Percentiles rank a stretch among this genome's conserved stretches.
Evolutionary conservation across 352 stramenopile species (phyloP).

Genomic region (Pythium insidiosum): DNA sequence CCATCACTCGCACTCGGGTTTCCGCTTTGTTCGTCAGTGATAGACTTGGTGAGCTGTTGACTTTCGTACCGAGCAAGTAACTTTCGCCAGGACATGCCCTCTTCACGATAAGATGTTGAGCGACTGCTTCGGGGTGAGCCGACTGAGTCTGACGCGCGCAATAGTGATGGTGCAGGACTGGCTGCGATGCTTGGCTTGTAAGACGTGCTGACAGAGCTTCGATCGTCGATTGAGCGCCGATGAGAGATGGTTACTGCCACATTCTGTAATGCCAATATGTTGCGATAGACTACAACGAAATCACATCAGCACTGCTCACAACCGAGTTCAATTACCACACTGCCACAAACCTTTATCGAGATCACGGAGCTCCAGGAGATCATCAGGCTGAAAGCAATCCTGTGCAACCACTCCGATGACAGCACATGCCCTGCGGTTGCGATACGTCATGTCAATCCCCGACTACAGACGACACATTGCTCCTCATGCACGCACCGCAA

Average conservation of each 20-base stretch:
- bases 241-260: constrained; percentile 68
- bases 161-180: constrained; percentile 6
- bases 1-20: constrained; percentile 32
- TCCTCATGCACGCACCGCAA: constrained; percentile 50
- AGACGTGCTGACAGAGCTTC: constrained; percentile 39
- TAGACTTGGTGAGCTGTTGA: constrained; percentile 45
- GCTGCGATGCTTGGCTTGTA: constrained; percentile 2
- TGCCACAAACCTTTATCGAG: constrained; percentile 81
- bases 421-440: constrained; percentile 42
- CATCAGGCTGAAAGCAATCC: constrained; percentile 66
- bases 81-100: constrained; percentile 48
- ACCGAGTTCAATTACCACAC: no score
- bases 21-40: constrained; percentile 15
- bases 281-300: constrained; percentile 62
- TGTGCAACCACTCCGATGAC: constrained; percentile 44
- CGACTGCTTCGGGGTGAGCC: constrained; percentile 29
- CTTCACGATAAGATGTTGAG: constrained; percentile 45
- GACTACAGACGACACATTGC: background rate
- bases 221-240: constrained; percentile 72
- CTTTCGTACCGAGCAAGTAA: constrained; percentile 62
- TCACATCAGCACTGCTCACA: no score
- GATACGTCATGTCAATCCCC: constrained; percentile 1
- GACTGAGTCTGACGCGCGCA: constrained; percentile 10
- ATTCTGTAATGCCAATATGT: constrained; percentile 66
- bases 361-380: constrained; percentile 46